Conservation (phyloP, 805 yeast species). For the Ogataea chonburiensis region DNA sequence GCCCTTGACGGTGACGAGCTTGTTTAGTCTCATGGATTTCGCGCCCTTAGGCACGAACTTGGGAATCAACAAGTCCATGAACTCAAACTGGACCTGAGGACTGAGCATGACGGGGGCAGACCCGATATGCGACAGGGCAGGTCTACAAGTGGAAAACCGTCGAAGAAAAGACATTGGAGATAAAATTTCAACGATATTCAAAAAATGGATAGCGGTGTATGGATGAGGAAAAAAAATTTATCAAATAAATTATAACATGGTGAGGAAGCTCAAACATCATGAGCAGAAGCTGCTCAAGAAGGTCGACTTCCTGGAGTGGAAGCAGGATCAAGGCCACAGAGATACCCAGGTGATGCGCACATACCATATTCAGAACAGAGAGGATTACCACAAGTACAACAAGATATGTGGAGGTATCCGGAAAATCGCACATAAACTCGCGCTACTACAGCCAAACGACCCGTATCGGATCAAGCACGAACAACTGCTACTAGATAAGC, state of each 20-base stretch:
- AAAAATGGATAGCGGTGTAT: constrained; percentile 3
- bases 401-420: constrained; percentile 89
- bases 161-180: constrained; percentile 11
- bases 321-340: constrained; percentile 91
- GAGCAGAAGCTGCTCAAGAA: constrained; percentile 93
- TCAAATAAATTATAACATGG: constrained; percentile 43
- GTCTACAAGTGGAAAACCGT: constrained; percentile 34
- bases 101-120: constrained; percentile 70
- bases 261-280: constrained; percentile 86
- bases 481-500: constrained; percentile 79
- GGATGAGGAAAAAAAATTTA: constrained; percentile 12
- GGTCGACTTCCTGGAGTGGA: constrained; percentile 97
- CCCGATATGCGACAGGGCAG: constrained; percentile 67
- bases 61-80: constrained; percentile 53
- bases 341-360: constrained; percentile 96
- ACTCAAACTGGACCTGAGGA: constrained; percentile 52
- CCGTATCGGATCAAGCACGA: constrained; percentile 88
- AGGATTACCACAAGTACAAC: constrained; percentile 93
- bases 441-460: constrained; percentile 83
- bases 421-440: constrained; percentile 79
- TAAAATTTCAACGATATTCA: constrained; percentile 2
- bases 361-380: constrained; percentile 91
- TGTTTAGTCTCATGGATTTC: constrained; percentile 54
- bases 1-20: constrained; percentile 62
- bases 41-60: constrained; percentile 66